phyloP scores from a whole-genome alignment of 2,329 filamentous ascomycete species.

The Aspergillus versicolor region DNA sequence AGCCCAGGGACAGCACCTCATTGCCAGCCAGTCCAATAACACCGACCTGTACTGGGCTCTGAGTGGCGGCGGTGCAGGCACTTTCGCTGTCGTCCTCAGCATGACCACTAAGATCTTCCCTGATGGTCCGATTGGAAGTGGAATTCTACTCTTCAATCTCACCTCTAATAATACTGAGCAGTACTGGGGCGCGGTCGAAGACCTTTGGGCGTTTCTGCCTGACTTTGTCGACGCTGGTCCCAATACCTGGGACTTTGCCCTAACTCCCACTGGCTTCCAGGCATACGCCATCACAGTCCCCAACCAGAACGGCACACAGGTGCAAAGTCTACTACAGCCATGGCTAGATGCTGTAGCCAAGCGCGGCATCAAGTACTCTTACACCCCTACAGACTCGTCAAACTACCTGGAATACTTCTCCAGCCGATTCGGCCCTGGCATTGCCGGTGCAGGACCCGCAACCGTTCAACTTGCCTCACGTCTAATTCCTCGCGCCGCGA shows the following conservation, averaged over 20 bases:
- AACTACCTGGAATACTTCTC: neutral
- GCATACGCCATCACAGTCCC: neutral
- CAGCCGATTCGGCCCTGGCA: neutral
- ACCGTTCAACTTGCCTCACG: neutral
- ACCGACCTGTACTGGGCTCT: conserved; percentile 53
- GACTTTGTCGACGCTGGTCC: neutral
- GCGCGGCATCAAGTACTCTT: neutral
- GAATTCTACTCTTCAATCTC: neutral
- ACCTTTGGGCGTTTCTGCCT: neutral
- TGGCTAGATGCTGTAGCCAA: neutral
- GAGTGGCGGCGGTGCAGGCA: conserved; percentile 43
- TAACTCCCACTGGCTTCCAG: neutral
- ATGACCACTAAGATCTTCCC: neutral
- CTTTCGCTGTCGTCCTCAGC: conserved; percentile 15
- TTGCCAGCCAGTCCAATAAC: conserved; percentile 27
- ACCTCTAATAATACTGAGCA: neutral
- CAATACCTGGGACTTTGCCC: neutral
- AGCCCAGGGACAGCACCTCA: neutral
- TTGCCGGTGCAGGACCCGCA: neutral
- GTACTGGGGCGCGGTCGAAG: neutral
- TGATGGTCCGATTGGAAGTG: neutral
- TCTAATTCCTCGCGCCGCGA: neutral
- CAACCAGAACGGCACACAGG: neutral
- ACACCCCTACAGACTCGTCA: neutral
- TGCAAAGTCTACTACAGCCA: neutral